phyloP scores from a whole-genome alignment of 352 stramenopile species.

The Phytophthora niederhauseri region DNA sequence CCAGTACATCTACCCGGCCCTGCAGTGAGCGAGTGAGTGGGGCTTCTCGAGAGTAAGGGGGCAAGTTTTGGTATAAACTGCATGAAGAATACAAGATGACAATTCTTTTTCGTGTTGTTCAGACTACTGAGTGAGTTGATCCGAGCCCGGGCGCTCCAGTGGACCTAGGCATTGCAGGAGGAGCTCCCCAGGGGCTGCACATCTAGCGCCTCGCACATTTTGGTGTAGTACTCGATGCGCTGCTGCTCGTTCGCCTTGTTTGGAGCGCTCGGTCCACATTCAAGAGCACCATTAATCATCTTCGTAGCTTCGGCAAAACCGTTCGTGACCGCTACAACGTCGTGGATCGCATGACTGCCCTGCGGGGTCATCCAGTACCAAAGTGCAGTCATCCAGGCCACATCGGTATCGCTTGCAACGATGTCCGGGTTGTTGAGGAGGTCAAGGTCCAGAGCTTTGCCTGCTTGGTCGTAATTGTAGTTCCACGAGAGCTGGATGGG shows the following conservation, averaged over 20 bases:
- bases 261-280: constrained; percentile 42
- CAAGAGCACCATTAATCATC: constrained; percentile 57
- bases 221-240: constrained; percentile 39
- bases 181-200: constrained; percentile 39
- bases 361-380: constrained; percentile 65
- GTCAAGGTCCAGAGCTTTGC: constrained; percentile 42
- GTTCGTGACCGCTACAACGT: constrained; percentile 39
- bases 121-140: background rate
- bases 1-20: constrained; percentile 74
- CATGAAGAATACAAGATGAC: background rate
- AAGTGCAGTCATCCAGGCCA: constrained; percentile 54
- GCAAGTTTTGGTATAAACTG: background rate
- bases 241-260: constrained; percentile 46
- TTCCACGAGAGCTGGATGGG: constrained; percentile 62
- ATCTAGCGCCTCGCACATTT: constrained; percentile 38
- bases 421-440: constrained; percentile 45
- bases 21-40: constrained; percentile 8
- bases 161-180: constrained; percentile 42
- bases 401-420: constrained; percentile 40
- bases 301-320: constrained; percentile 50
- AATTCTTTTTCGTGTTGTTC: background rate
- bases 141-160: constrained; percentile 5
- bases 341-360: constrained; percentile 46
- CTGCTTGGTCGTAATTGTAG: constrained; percentile 58
- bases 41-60: constrained; percentile 2